A percentile compares a stretch with the other conserved stretches of the same genome.
Conservation (phyloP, 2,329 filamentous ascomycete genomes). For the Pseudogymnoascus verrucosus region DNA sequence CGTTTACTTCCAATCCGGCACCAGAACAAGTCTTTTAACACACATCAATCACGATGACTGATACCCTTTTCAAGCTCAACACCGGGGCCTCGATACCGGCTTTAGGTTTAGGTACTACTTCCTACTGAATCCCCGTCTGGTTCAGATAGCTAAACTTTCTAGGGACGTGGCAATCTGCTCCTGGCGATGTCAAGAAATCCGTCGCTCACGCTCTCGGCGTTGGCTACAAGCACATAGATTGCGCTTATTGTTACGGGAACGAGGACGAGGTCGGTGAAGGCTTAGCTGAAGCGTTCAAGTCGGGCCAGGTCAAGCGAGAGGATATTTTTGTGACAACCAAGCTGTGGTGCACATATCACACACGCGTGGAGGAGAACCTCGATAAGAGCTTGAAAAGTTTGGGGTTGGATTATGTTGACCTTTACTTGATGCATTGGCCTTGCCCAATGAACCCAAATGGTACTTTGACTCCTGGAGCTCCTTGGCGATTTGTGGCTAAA, state of each 20-base stretch:
- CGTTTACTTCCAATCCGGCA: not conserved
- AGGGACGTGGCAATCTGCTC: constrained; percentile 21
- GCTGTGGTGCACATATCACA: constrained; percentile 31
- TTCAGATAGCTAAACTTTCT: not conserved
- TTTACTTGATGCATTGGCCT: constrained; percentile 46
- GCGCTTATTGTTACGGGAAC: constrained; percentile 69
- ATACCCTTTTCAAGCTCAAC: constrained; percentile 27
- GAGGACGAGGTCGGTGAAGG: constrained; percentile 77
- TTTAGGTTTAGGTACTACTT: constrained; percentile 32
- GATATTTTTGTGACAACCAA: constrained; percentile 34
- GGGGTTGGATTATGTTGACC: constrained; percentile 42
- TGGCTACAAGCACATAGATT: constrained; percentile 47
- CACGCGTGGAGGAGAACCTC: constrained; percentile 33
- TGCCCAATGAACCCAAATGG: constrained; percentile 62
- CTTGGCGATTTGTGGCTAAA: not conserved
- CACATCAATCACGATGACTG: not conserved
- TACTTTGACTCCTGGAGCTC: constrained; percentile 20
- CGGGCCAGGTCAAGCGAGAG: constrained; percentile 38
- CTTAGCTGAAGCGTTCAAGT: constrained; percentile 61
- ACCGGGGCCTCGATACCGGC: constrained; percentile 32
- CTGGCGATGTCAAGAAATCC: constrained; percentile 36
- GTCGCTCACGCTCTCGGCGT: constrained; percentile 33
- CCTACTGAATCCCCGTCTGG: not conserved
- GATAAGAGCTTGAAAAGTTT: constrained; percentile 29
- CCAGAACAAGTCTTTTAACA: not conserved